Percentiles rank a stretch among this genome's conserved stretches.
phyloP scores from a whole-genome alignment of 116 monocot species.

The Iris pallida region DNA sequence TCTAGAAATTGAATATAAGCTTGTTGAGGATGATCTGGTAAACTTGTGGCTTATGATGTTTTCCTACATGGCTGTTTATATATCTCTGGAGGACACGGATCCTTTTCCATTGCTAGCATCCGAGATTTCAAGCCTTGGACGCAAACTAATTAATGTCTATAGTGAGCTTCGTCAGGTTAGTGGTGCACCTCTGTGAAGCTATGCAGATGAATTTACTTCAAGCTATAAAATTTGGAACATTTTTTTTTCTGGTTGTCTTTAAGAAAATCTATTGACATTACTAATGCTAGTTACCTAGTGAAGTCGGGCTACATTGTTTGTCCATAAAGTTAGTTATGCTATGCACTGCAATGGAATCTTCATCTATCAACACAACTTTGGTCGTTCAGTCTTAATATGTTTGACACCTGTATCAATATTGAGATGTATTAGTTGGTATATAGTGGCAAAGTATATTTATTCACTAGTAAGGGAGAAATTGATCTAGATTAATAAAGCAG shows the following conservation, averaged over 20 bases:
- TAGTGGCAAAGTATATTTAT: too few species aligned
- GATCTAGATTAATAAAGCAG: too few species aligned
- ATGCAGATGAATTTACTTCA: not conserved
- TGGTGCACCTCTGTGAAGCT: slow-evolving; percentile 1
- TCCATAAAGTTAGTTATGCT: too few species aligned
- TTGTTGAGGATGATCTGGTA: slow-evolving; percentile 59
- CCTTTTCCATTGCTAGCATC: slow-evolving; percentile 24
- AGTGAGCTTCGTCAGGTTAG: slow-evolving; percentile 93
- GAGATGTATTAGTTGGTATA: too few species aligned
- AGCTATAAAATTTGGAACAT: not conserved
- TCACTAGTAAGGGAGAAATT: too few species aligned
- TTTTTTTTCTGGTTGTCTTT: not conserved
- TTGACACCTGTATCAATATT: too few species aligned
- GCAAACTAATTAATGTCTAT: slow-evolving; percentile 55
- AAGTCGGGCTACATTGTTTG: too few species aligned
- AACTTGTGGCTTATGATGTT: slow-evolving; percentile 66
- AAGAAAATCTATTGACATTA: too few species aligned
- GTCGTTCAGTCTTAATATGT: too few species aligned
- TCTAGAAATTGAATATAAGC: slow-evolving; percentile 85
- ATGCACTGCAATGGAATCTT: too few species aligned
- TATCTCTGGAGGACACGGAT: slow-evolving; percentile 20
- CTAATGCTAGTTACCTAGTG: too few species aligned
- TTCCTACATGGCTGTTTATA: slow-evolving; percentile 45
- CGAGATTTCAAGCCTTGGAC: slow-evolving; percentile 52
- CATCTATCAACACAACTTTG: too few species aligned